These are phyloP conservation scores for Collariella sp. DNA, from an alignment of 495 filamentous ascomycete species.

Conservation along the genomic window DNA sequence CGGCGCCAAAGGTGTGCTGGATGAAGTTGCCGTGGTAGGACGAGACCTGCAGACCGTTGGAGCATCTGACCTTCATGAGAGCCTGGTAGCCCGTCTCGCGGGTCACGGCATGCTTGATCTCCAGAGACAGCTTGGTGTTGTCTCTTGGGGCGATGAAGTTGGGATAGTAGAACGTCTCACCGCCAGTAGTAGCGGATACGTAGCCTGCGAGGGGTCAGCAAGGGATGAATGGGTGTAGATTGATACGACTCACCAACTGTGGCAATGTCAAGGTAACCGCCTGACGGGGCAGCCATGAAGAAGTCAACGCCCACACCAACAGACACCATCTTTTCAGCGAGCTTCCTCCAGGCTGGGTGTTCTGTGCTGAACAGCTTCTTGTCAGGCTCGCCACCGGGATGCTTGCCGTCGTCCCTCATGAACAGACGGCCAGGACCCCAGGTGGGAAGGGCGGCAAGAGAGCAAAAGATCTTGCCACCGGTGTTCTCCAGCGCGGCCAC, in stretches of 20 bases:
- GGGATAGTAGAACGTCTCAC: constrained; percentile 91
- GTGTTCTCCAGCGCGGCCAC: constrained; percentile 71
- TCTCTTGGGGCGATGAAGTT: constrained; percentile 89
- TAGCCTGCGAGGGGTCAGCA: constrained; percentile 42
- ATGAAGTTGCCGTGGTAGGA: constrained; percentile 93
- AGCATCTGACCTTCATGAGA: constrained; percentile 97
- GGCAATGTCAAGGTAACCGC: constrained; percentile 87
- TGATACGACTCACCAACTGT: constrained; percentile 63
- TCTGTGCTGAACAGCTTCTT: constrained; percentile 89
- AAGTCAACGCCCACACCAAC: constrained; percentile 84
- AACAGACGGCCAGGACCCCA: constrained; percentile 81
- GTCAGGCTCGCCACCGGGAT: constrained; percentile 79
- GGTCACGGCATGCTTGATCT: constrained; percentile 80
- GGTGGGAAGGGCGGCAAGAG: constrained; percentile 73
- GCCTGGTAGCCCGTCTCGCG: constrained; percentile 94
- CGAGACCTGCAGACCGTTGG: constrained; percentile 89
- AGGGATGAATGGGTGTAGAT: background rate
- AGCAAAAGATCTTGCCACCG: constrained; percentile 88
- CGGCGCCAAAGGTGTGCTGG: constrained; percentile 88
- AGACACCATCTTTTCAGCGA: constrained; percentile 80
- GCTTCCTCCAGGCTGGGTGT: constrained; percentile 72
- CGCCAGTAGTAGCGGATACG: constrained; percentile 70
- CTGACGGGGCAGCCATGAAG: constrained; percentile 83
- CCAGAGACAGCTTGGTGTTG: constrained; percentile 68
- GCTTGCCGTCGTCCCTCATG: constrained; percentile 78